These are phyloP conservation scores for Xylaria sp. DNA, from an alignment of 2,329 filamentous ascomycete genomes.

Conservation along the genomic window DNA sequence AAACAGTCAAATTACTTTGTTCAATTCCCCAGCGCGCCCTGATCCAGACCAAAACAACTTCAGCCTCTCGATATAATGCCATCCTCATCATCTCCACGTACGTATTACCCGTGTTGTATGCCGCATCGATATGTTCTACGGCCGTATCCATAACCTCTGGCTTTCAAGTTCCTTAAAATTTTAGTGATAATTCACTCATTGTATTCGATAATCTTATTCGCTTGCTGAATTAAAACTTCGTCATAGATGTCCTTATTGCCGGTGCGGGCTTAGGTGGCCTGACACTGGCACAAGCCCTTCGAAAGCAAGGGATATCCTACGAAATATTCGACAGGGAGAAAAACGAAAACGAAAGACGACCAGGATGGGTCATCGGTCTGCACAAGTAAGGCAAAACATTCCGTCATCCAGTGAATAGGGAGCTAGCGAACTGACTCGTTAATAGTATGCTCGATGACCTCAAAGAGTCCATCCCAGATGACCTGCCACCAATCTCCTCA, in stretches of 20 bases:
- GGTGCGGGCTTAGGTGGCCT: slow-evolving; percentile 42
- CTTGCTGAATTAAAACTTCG: not conserved
- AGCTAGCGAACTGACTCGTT: not conserved
- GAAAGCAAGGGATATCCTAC: slow-evolving; percentile 42
- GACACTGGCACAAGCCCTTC: slow-evolving; percentile 40
- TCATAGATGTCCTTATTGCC: slow-evolving; percentile 40
- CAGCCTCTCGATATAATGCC: slow-evolving; percentile 12
- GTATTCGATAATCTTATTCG: not conserved
- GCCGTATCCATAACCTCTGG: too few relatives aligned
- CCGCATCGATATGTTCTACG: not conserved
- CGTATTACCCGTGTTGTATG: not conserved
- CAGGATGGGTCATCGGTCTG: slow-evolving; percentile 42
- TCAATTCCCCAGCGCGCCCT: not conserved
- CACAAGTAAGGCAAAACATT: slow-evolving; percentile 34
- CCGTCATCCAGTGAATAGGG: not conserved
- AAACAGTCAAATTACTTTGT: not conserved
- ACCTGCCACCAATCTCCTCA: slow-evolving; percentile 41
- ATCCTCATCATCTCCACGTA: slow-evolving; percentile 32
- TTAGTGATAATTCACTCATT: not conserved
- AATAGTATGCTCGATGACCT: slow-evolving; percentile 43
- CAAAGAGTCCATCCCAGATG: slow-evolving; percentile 40
- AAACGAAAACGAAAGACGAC: slow-evolving; percentile 36
- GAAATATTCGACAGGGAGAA: slow-evolving; percentile 44
- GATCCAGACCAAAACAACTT: not conserved
- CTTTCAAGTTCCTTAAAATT: not conserved